Evolutionary conservation across 2,329 filamentous ascomycete species (phyloP).

Genomic region (Fusarium sp.): DNA sequence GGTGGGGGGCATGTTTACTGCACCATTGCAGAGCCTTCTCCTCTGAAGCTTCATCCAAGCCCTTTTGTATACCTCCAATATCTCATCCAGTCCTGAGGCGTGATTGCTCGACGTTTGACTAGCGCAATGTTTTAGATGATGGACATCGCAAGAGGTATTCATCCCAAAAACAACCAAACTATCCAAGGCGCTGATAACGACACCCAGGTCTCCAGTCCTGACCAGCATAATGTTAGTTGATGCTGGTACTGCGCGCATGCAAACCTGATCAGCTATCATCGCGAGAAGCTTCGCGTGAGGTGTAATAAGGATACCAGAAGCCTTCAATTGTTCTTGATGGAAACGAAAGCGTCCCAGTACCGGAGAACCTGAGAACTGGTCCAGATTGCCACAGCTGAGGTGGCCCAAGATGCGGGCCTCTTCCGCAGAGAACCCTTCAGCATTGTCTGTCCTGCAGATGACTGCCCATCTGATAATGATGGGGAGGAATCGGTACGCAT

Average conservation of each 20-base stretch:
- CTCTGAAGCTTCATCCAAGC: neutral
- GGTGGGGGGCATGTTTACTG: fast-evolving
- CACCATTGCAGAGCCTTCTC: fast-evolving
- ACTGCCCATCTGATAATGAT: neutral
- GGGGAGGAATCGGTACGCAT: neutral
- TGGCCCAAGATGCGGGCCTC: neutral
- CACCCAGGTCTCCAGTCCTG: neutral
- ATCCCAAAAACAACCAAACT: too few relatives aligned
- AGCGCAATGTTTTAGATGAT: neutral
- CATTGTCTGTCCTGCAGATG: neutral
- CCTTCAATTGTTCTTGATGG: neutral
- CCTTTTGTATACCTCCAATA: neutral
- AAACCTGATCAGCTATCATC: neutral
- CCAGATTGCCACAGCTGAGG: neutral
- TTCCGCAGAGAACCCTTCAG: neutral
- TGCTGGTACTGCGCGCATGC: too few relatives aligned
- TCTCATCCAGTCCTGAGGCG: neutral
- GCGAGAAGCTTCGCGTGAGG: neutral
- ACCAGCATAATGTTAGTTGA: neutral
- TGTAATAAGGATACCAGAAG: neutral
- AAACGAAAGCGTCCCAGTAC: neutral
- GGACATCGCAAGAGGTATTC: neutral
- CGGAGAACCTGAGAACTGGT: neutral
- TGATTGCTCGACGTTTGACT: neutral
- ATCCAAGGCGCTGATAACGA: neutral